These are phyloP conservation scores for Lecanosticta acicola DNA, from an alignment of 2,329 filamentous ascomycete species.

Conservation along the genomic window DNA sequence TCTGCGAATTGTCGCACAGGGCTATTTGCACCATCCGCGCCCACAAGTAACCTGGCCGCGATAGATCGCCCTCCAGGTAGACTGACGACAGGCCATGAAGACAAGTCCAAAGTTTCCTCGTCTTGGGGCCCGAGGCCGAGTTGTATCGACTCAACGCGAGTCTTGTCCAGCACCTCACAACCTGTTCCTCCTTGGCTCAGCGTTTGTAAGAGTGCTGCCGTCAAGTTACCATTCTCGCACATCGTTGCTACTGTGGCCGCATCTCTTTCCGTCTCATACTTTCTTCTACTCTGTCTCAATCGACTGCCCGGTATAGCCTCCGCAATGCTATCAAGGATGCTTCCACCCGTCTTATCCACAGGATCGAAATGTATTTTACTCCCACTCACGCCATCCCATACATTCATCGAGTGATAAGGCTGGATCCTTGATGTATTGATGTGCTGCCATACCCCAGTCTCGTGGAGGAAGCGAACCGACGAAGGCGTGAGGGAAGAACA, in stretches of 20 bases:
- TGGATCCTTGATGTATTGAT: constrained; percentile 69
- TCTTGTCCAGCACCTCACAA: constrained; percentile 67
- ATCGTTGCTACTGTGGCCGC: constrained; percentile 72
- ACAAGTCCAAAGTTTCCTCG: constrained; percentile 60
- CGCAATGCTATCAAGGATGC: constrained; percentile 26
- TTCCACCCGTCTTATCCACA: constrained; percentile 16
- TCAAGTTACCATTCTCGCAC: constrained; percentile 90
- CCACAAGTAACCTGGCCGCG: constrained; percentile 77
- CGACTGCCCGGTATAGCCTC: constrained; percentile 28
- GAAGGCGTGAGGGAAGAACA: constrained; percentile 91
- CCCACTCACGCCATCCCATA: constrained; percentile 91
- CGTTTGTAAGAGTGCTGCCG: constrained; percentile 61
- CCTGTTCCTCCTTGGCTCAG: constrained; percentile 51
- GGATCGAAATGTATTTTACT: constrained; percentile 73
- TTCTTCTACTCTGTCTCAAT: constrained; percentile 19
- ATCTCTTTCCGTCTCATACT: constrained; percentile 20
- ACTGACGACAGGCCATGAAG: constrained; percentile 79
- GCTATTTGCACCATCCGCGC: constrained; percentile 91
- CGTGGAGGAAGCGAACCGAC: constrained; percentile 71
- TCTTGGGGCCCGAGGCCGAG: constrained; percentile 60
- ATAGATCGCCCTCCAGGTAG: constrained; percentile 61
- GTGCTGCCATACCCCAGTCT: constrained; percentile 80
- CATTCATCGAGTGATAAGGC: constrained; percentile 91
- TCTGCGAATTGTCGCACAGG: constrained; percentile 85
- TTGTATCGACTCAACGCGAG: constrained; percentile 72